phyloP scores from a whole-genome alignment of 768 basidiomycete genomes.

The Boletus subcaerulescens region DNA sequence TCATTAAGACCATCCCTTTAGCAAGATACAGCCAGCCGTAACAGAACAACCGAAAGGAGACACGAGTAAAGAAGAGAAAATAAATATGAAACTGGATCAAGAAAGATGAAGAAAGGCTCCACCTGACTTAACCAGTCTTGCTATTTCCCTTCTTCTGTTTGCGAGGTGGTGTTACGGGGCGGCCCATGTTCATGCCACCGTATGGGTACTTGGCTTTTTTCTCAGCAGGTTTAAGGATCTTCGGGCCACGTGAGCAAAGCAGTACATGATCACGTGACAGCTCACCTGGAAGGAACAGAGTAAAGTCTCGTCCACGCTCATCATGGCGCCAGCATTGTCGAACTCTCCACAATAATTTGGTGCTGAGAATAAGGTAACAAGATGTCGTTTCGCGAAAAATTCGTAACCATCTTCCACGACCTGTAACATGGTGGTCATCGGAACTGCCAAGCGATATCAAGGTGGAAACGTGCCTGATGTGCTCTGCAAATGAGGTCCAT shows the following conservation, averaged over 20 bases:
- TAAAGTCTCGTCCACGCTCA: conserved; percentile 97
- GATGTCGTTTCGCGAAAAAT: conserved; percentile 96
- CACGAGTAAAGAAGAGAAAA: conserved; percentile 28
- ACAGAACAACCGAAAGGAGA: conserved; percentile 26
- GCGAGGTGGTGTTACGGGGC: conserved; percentile 92
- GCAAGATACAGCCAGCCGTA: conserved; percentile 29
- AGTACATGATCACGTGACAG: conserved; percentile 10
- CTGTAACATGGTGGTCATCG: conserved; percentile 36
- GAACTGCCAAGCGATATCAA: neutral
- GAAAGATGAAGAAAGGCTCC: conserved; percentile 26
- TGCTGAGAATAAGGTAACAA: conserved; percentile 96
- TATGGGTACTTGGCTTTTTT: conserved; percentile 96
- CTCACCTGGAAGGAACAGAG: conserved; percentile 96
- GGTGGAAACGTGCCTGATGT: conserved; percentile 71
- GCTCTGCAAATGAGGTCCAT: conserved; percentile 99
- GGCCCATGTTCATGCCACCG: conserved; percentile 80
- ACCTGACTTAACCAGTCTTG: conserved; percentile 51
- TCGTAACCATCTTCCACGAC: conserved; percentile 99
- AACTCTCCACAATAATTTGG: conserved; percentile 97
- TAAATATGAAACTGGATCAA: conserved; percentile 29
- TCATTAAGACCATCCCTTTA: conserved; percentile 20
- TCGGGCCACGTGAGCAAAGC: neutral
- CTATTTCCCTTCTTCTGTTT: conserved; percentile 97
- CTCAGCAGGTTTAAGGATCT: conserved; percentile 99
- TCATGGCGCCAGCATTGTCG: conserved; percentile 99